Conservation (phyloP, 2,329 filamentous ascomycete species). For the Orbilia brochopaga region DNA sequence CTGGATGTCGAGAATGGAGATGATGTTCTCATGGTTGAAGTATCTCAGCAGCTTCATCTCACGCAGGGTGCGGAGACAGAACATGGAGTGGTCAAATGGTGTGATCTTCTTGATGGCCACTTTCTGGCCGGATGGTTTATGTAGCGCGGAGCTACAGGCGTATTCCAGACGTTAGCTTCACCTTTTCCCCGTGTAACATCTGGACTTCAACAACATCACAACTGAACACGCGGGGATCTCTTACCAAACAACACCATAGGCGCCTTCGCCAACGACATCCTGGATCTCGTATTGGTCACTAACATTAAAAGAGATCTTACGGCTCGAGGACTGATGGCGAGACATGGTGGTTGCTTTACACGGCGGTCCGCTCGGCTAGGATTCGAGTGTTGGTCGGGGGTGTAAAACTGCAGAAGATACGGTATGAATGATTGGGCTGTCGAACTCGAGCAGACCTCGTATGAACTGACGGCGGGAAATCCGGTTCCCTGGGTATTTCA, state of each 20-base stretch:
- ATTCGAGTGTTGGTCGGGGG: conserved; percentile 19
- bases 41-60: conserved; percentile 99
- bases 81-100: conserved; percentile 98
- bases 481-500: conserved; percentile 35
- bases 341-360: conserved; percentile 45
- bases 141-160: conserved; percentile 80
- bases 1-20: conserved; percentile 98
- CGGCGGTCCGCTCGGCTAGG: conserved; percentile 17
- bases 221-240: background rate
- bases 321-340: conserved; percentile 62
- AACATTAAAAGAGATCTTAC: conserved; percentile 99
- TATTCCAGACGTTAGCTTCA: conserved; percentile 1
- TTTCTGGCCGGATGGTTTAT: conserved; percentile 97
- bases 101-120: conserved; percentile 99
- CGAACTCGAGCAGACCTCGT: background rate
- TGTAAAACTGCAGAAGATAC: conserved; percentile 5
- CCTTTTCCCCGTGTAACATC: background rate
- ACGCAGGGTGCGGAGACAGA: conserved; percentile 91
- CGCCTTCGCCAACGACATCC: conserved; percentile 97
- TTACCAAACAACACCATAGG: conserved; percentile 97
- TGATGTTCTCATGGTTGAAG: conserved; percentile 99
- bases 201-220: background rate
- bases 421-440: background rate
- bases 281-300: conserved; percentile 99
- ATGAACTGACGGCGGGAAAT: conserved; percentile 22